phyloP scores from a whole-genome alignment of 2,329 filamentous ascomycete genomes.

The Aspergillus sergii region DNA sequence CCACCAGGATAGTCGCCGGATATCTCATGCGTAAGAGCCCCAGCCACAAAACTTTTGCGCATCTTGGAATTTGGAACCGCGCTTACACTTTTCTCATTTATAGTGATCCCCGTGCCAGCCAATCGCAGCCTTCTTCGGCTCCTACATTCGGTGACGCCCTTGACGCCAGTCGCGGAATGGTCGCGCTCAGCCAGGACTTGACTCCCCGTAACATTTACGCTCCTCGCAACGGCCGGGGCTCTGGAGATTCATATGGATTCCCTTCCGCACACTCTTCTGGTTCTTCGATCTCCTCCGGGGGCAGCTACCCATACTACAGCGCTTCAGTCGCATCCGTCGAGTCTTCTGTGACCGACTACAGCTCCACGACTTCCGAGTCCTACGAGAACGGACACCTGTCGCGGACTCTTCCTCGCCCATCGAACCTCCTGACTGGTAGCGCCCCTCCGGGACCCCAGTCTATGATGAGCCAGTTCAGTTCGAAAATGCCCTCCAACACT shows the following conservation, averaged over 20 bases:
- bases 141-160: conserved; percentile 84
- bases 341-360: conserved; percentile 88
- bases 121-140: conserved; percentile 55
- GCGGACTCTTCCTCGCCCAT: conserved; percentile 80
- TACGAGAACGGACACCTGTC: conserved; percentile 74
- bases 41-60: not conserved
- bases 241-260: conserved; percentile 88
- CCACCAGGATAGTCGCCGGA: conserved; percentile 63
- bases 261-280: conserved; percentile 87
- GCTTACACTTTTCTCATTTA: conserved; percentile 21
- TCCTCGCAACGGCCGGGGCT: conserved; percentile 66
- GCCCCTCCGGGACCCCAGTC: conserved; percentile 85
- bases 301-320: conserved; percentile 83
- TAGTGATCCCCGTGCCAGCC: conserved; percentile 39
- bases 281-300: conserved; percentile 84
- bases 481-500: conserved; percentile 90
- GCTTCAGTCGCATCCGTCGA: conserved; percentile 71
- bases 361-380: conserved; percentile 79
- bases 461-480: conserved; percentile 99
- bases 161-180: conserved; percentile 91
- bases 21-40: conserved; percentile 80
- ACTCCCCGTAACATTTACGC: conserved; percentile 90
- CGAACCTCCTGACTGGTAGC: conserved; percentile 62
- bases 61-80: not conserved
- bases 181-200: conserved; percentile 89